Conservation (phyloP, 2,329 filamentous ascomycete genomes). For the Fusarium musae region DNA sequence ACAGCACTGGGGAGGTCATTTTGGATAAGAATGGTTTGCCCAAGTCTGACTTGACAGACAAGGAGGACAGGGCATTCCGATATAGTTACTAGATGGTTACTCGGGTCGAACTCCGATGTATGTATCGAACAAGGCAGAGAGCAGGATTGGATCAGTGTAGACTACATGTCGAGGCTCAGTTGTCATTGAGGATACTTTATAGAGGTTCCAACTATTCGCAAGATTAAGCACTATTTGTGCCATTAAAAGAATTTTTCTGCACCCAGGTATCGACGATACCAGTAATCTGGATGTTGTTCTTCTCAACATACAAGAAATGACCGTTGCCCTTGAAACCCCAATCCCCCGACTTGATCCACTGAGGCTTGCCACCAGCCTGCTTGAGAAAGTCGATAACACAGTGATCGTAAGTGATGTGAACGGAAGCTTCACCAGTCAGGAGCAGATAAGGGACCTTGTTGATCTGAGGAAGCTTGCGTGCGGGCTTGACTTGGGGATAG, state of each 20-base stretch:
- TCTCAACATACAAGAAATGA: conserved; percentile 33
- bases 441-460: conserved; percentile 30
- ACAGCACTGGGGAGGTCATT: neutral
- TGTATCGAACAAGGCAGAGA: neutral
- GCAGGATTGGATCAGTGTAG: too few species aligned
- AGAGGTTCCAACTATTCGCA: neutral
- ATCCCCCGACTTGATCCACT: conserved; percentile 28
- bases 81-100: neutral
- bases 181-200: neutral
- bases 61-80: neutral
- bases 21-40: neutral
- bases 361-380: conserved; percentile 25
- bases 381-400: conserved; percentile 24
- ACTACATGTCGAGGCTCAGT: rapidly evolving
- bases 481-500: conserved; percentile 27
- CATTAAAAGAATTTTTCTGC: neutral
- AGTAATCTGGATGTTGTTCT: conserved; percentile 36
- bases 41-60: conserved; percentile 1
- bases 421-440: conserved; percentile 27
- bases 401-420: conserved; percentile 27
- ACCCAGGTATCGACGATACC: conserved; percentile 13
- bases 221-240: neutral
- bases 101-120: too few species aligned
- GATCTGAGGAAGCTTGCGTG: conserved; percentile 26
- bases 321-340: conserved; percentile 12